Base-by-base conservation (phyloP, 1,284 basidiomycete species). In the Pseudozyma pruni region DNA sequence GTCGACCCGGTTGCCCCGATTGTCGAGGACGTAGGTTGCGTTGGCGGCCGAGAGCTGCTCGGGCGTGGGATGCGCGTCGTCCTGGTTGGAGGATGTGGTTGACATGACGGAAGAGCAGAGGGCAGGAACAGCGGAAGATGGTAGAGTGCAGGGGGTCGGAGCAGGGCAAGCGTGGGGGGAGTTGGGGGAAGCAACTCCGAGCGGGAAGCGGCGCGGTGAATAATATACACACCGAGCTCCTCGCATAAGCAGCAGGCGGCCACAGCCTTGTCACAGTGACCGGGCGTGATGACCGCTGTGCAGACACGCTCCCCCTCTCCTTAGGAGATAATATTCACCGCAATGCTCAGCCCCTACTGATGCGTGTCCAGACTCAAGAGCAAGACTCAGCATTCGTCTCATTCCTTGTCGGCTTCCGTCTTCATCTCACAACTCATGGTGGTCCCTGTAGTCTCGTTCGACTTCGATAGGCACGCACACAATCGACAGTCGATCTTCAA, bases 31-130 rank as follows among this genome's bases (percentile, higher is more conserved):
- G 46, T 50, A 40, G n/a, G 48, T 31, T 14, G 51, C 17, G 20
- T 53, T 47, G 47, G 67, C 67, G 32, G 46, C 48, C 1, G 51
- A 45, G 31, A 63, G 55, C 53, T 70, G 60, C 6, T 44, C 47
- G 11, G 40, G 2, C 4, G 61, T 43, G 11, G 67, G 67, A 8
- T 63, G 48, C 1, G 46, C 53, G 54, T 68, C 57, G 54, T 68
- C 57, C 22, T 13, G 22, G 17, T 33, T 33, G 34, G 34, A 16
- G 8, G 44, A 16, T 32, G 46, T 39, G 23, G 34, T 23, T 23
- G 63, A 52, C 52, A 60, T 60, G 57, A 19, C 49, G 44, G 38
- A 42, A 38, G 25, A n/a, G 29, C 4, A 33, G 10, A n/a, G 27
- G 14, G 5, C 13, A 34, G n/a, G 25, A 14, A n/a, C 10, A 19